phyloP scores from a whole-genome alignment of 305 asterid genomes.

The Plantago lanceolata region DNA sequence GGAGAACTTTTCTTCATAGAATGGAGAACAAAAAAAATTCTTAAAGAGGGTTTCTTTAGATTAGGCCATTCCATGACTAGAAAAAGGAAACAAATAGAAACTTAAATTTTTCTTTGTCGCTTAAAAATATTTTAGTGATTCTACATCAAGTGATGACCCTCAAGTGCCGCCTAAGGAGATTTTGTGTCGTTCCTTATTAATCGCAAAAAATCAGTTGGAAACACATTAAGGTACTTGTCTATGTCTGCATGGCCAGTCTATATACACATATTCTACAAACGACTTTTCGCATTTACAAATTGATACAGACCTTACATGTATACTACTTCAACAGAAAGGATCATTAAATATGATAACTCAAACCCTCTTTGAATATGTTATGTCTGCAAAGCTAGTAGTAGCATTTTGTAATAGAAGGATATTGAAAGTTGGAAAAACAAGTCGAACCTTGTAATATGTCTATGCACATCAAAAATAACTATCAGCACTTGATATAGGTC shows the following conservation, averaged over 20 bases:
- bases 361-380: no score
- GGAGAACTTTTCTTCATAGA: no score
- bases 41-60: no score
- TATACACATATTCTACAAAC: not conserved
- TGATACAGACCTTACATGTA: not conserved
- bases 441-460: constrained; percentile 80
- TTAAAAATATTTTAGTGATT: no score
- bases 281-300: not conserved
- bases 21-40: no score
- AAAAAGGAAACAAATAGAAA: no score
- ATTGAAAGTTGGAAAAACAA: constrained; percentile 12
- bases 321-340: not conserved
- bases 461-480: constrained; percentile 87
- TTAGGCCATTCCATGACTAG: no score
- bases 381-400: not conserved
- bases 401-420: no score
- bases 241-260: not conserved
- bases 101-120: no score
- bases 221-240: not conserved
- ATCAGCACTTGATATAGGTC: constrained; percentile 67
- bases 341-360: not conserved
- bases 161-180: not conserved
- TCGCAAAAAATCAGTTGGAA: not conserved
- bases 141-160: not conserved
- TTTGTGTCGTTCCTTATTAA: not conserved